phyloP scores from a whole-genome alignment of 2,329 filamentous ascomycete species.

The Mycosphaerella arachidis region DNA sequence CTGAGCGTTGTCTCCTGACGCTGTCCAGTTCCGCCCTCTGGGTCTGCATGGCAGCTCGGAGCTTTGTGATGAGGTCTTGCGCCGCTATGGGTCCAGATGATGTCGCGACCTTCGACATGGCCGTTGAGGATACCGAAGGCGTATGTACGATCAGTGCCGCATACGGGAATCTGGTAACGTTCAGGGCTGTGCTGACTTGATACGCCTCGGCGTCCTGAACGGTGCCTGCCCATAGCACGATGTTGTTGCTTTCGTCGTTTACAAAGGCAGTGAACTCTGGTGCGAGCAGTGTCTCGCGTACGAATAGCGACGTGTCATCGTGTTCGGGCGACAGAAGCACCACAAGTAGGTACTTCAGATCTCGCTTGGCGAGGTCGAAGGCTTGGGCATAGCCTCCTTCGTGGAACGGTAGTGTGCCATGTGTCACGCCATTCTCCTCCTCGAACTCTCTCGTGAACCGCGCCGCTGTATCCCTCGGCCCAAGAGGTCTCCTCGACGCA shows the following conservation, averaged over 20 bases:
- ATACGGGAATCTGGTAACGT: conserved; percentile 90
- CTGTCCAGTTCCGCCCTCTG: conserved; percentile 71
- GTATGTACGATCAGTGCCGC: conserved; percentile 82
- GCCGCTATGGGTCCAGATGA: conserved; percentile 68
- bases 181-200: conserved; percentile 81
- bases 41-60: conserved; percentile 67
- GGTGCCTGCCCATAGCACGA: conserved; percentile 89
- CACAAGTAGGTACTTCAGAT: conserved; percentile 87
- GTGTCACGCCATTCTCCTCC: conserved; percentile 70
- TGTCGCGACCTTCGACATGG: conserved; percentile 85
- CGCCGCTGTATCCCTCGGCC: conserved; percentile 80
- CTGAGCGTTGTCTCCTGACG: conserved; percentile 69
- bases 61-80: conserved; percentile 67
- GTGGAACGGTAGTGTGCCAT: conserved; percentile 67
- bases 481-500: conserved; percentile 65
- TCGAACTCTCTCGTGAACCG: conserved; percentile 91
- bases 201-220: conserved; percentile 92
- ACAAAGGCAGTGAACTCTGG: conserved; percentile 70
- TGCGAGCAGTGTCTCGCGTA: conserved; percentile 74
- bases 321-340: conserved; percentile 88
- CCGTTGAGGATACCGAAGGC: conserved; percentile 72
- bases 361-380: conserved; percentile 81
- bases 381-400: conserved; percentile 90
- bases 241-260: conserved; percentile 68
- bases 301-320: conserved; percentile 80